Evolutionary conservation across 108 stramenopile species (phyloP), one percentile per base, ranked within the genome.

Genomic region (Fistulifera solaris): DNA sequence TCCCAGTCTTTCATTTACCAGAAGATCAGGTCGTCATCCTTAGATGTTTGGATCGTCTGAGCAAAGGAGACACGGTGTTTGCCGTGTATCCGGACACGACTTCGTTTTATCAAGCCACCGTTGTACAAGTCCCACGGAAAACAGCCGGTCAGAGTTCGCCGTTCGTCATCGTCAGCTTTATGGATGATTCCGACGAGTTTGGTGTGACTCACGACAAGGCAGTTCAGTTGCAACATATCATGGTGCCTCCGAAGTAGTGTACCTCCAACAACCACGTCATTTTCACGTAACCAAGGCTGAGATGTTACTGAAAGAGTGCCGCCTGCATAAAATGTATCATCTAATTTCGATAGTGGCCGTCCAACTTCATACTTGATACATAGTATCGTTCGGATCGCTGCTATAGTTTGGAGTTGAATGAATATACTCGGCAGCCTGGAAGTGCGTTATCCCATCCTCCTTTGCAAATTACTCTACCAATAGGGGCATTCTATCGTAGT

Each of bases 41-140:
- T 18, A 65, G 72, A 14, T 57, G 63, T 8, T 11, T 75, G 16
- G 59, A 65, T 39, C 73, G 61, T 7, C 31, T 74, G 15, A 38
- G 58, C 6, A 40, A 63, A 19, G 85, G 85, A 2, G 89, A 91
- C 40, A 54, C 44, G 0, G 67, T 91, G 10, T 86, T 68, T 74
- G 89, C 85, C 19, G 79, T 91, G 1, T 91, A 91, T 65, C 89
- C 89, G 0, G 89, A 91, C 56, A 91, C 89, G 1, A 91, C 89
- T 12, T 68, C 81, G 5, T 91, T 91, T 55, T 91, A 91, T 68
- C 78, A 69, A 44, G 89, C 82, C 8, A 77, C 81, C 14, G 75
- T 87, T 42, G 73, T 68, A 4, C 71, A 73, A 39, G 61, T 54
- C n/a, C 65, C 77, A 1, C 47, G 71, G 13, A 73, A 74, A 54